These are phyloP conservation scores for Chytriomyces confervae DNA, from an alignment of 192 early-diverging fungal species.

Conservation along the genomic window DNA sequence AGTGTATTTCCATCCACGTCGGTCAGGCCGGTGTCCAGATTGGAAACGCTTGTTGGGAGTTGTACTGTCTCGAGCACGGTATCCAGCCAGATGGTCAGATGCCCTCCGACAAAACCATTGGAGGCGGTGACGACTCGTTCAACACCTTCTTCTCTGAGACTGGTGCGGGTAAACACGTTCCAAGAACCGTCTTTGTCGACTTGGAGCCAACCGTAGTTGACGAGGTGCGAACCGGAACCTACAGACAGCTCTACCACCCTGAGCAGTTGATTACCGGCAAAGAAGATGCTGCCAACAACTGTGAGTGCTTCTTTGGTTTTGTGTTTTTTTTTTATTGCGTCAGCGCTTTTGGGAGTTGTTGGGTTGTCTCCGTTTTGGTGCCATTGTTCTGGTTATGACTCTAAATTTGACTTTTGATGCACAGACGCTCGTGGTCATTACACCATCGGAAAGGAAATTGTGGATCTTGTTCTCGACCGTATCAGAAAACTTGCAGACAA, in stretches of 20 bases:
- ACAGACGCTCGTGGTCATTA: slow-evolving; percentile 86
- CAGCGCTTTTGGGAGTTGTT: too few relatives aligned
- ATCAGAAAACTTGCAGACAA: slow-evolving; percentile 63
- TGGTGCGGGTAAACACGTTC: slow-evolving; percentile 98
- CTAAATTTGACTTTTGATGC: too few relatives aligned
- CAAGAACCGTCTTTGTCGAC: slow-evolving; percentile 95
- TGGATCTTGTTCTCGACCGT: slow-evolving; percentile 65
- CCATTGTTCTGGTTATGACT: too few relatives aligned
- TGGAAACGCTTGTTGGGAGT: slow-evolving; percentile 99
- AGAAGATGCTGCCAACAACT: slow-evolving; percentile 97
- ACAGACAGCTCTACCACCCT: slow-evolving; percentile 90
- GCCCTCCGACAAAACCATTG: slow-evolving; percentile 80
- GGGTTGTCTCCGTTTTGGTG: too few relatives aligned
- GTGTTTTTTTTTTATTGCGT: too few relatives aligned
- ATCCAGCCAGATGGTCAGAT: slow-evolving; percentile 94
- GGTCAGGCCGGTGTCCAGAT: slow-evolving; percentile 99
- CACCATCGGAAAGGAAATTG: slow-evolving; percentile 70
- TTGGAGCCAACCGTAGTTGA: slow-evolving; percentile 53
- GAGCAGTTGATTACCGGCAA: slow-evolving; percentile 99
- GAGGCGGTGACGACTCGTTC: slow-evolving; percentile 85
- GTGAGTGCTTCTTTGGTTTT: slow-evolving; percentile 38
- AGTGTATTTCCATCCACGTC: slow-evolving; percentile 84
- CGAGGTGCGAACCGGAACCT: slow-evolving; percentile 98
- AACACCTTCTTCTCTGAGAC: slow-evolving; percentile 99
- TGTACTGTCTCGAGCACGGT: slow-evolving; percentile 93